A percentile compares a stretch with the other conserved stretches of the same genome.
Conservation (phyloP, 1,139 yeast species). For the Suhomyces guaymorum region DNA sequence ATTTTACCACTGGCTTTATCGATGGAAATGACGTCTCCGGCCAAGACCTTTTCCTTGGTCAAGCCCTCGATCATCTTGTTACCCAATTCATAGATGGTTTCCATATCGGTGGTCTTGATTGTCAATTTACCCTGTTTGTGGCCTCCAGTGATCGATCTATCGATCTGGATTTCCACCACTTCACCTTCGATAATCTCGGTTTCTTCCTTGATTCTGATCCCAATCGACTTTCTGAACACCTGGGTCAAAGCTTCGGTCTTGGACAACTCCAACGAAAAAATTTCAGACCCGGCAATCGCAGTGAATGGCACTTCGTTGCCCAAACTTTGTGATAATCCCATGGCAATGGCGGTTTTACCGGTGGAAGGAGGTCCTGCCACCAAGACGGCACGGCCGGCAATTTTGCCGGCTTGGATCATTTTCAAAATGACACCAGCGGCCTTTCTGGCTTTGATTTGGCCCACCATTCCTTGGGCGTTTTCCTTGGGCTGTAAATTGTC, state of each 20-base stretch:
- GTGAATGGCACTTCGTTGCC: conserved; percentile 96
- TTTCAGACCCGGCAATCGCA: conserved; percentile 90
- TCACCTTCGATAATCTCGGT: conserved; percentile 98
- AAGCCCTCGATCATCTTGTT: conserved; percentile 96
- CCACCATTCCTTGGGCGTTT: conserved; percentile 92
- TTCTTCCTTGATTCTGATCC: conserved; percentile 93
- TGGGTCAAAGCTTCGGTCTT: conserved; percentile 96
- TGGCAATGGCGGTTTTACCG: conserved; percentile 98
- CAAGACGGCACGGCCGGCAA: conserved; percentile 95
- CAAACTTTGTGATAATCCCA: conserved; percentile 88
- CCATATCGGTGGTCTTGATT: conserved; percentile 98
- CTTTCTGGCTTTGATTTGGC: conserved; percentile 89
- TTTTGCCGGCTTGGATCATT: conserved; percentile 90
- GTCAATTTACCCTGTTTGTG: conserved; percentile 98
- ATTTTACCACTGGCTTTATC: conserved; percentile 96
- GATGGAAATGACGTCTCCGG: conserved; percentile 95
- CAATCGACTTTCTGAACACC: conserved; percentile 93
- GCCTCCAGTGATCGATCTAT: conserved; percentile 94
- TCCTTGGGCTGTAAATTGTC: conserved; percentile 83
- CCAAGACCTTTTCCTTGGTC: conserved; percentile 91
- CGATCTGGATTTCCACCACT: conserved; percentile 97
- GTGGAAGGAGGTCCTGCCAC: conserved; percentile 99
- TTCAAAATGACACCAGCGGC: conserved; percentile 94
- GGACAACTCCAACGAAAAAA: conserved; percentile 84
- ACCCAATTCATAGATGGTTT: conserved; percentile 95